A percentile compares a stretch with the other conserved stretches of the same genome.
Evolutionary conservation across 2,329 filamentous ascomycete species (phyloP).

Genomic region (Trichoderma sp.): DNA sequence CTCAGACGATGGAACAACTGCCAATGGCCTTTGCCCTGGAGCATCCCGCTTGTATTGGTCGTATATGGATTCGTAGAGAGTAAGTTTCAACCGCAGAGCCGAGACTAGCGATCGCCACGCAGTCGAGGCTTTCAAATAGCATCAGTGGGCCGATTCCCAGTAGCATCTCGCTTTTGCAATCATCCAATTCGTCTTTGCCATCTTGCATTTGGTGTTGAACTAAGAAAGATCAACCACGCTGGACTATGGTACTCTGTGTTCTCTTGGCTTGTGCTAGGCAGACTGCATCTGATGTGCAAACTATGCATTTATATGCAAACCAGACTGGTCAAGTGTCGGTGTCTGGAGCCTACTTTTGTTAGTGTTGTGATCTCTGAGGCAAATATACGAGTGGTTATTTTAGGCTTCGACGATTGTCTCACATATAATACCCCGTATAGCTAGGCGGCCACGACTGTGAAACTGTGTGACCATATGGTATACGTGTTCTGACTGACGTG

Average conservation of each 20-base stretch:
- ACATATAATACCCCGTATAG: slow-evolving; percentile 13
- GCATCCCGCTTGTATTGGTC: neutral
- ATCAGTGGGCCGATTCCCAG: neutral
- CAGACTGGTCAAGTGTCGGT: neutral
- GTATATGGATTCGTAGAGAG: neutral
- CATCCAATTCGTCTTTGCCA: neutral
- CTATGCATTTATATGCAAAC: neutral
- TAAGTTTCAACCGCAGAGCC: too few relatives aligned
- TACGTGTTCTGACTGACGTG: slow-evolving; percentile 7
- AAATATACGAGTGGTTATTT: slow-evolving; percentile 6
- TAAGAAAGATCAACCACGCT: neutral
- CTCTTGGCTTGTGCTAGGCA: neutral
- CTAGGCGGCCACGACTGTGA: neutral
- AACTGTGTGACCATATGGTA: slow-evolving; percentile 5
- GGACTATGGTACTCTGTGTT: neutral
- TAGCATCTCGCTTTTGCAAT: neutral
- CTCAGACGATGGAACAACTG: neutral
- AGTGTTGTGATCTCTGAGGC: neutral
- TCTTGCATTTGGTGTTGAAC: neutral
- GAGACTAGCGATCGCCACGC: neutral
- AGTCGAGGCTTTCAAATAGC: neutral
- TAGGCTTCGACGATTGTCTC: slow-evolving; percentile 15
- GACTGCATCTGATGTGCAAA: neutral
- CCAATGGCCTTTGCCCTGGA: neutral
- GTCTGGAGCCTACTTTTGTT: neutral